Evolutionary conservation across 352 stramenopile species (phyloP), one percentile per base, ranked within the genome.

Genomic region (Phytophthora quininea): DNA sequence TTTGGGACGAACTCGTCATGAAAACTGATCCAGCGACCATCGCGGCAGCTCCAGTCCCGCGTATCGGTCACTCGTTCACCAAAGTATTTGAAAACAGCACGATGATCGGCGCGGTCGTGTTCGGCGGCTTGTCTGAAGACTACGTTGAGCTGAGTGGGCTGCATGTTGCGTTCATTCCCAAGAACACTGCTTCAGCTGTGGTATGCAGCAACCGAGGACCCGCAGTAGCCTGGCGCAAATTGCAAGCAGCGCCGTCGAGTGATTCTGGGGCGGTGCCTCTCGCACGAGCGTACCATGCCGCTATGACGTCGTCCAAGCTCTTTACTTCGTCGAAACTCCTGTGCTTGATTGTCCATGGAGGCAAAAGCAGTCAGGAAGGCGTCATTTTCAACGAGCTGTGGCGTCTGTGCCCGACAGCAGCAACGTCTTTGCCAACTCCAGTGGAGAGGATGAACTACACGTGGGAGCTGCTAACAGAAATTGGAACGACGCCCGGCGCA

Each of bases 361-460:
- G 85, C 7, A 84, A 84, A n/a, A 87, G 56, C 55, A 67, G 32
- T 11, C 54, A 67, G 35, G 49, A 68, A 40, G 69, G 75, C 19
- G 49, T 67, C n/a, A 87, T 93, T 64, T 89, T 89, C 47, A 72
- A 80, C 48, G 80, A 93, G n/a, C 62, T 93, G n/a, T 91, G 85
- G 85, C 71, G 79, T 0, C 63, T 93, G 30, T 93, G 81, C 47
- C 84, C 84, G 3, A 32, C 67, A 29, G 54, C 37, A 0, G 54
- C 37, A 0, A n/a, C 56, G 0, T 15, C 54, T 2, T 45, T 54
- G n/a, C n/a, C 32, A 1, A 9, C 75, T 0, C 49, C 58, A 2
- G 62, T 89, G 2, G 84, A 91, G 59, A 64, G 58, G 15, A 72
- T 86, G 47, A 50, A 37, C 3, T 87, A 86, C 58, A 73, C 64